Base-by-base conservation (phyloP, 805 yeast genomes). In the Kodamaea nitidulidarum region DNA sequence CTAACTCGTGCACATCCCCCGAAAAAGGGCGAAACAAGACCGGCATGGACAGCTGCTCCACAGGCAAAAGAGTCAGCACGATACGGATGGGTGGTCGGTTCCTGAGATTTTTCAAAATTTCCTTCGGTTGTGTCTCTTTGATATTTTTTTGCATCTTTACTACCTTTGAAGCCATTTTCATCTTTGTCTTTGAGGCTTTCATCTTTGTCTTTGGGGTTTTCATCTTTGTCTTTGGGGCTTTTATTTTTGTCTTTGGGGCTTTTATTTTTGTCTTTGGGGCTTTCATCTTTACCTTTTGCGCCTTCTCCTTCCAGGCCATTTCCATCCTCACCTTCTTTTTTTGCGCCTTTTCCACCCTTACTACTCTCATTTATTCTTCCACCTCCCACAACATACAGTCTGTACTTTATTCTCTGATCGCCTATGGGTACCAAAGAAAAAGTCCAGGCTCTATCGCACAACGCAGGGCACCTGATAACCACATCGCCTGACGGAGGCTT, bases 61-160 rank as follows among this genome's bases (percentile, higher is more conserved):
- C 98, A 90, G 0, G 91, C 81, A 50, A 70, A 88, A 1, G 96
- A 86, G 61, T 90, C 98, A 0, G 87, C 90, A 46, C 98, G 69
- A 54, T 88, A 90, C 0, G 90, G 88, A 17, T 20, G 5, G n/a
- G n/a, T n/a, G n/a, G n/a, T n/a, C n/a, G n/a, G 22, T 8, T 20
- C 22, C 22, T 20, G 22, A n/a, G n/a, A n/a, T n/a, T n/a, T n/a
- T n/a, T n/a, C n/a, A n/a, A n/a, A n/a, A n/a, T n/a, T n/a, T n/a
- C n/a, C n/a, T n/a, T n/a, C n/a, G n/a, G n/a, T n/a, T n/a, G n/a
- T n/a, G n/a, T n/a, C n/a, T n/a, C n/a, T n/a, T n/a, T n/a, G n/a
- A n/a, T n/a, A n/a, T n/a, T n/a, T n/a, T n/a, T n/a, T n/a, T n/a
- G n/a, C n/a, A n/a, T n/a, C n/a, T n/a, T n/a, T n/a, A n/a, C n/a